A percentile compares a stretch with the other conserved stretches of the same genome.
Evolutionary conservation across 768 basidiomycete species (phyloP).

Genomic region (Daedalea quercina): DNA sequence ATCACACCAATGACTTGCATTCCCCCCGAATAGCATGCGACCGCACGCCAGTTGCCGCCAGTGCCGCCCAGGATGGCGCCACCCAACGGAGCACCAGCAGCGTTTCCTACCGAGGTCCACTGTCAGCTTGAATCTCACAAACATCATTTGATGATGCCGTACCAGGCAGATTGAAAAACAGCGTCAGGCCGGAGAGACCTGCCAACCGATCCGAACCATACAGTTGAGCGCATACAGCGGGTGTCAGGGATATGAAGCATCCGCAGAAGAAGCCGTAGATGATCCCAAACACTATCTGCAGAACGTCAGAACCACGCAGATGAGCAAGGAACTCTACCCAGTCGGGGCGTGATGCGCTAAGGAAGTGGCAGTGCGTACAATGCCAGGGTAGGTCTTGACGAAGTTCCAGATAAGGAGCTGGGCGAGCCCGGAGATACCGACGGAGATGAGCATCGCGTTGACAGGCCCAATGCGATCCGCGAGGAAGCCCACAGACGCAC

Average conservation of each 20-base stretch:
- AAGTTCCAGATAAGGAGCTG: slow-evolving; percentile 18
- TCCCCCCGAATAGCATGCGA: slow-evolving; percentile 16
- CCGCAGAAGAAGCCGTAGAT: slow-evolving; percentile 31
- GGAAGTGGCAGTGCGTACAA: slow-evolving; percentile 10
- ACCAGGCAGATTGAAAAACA: slow-evolving; percentile 18
- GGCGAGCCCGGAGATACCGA: slow-evolving; percentile 15
- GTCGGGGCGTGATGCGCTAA: neutral
- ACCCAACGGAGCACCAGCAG: slow-evolving; percentile 14
- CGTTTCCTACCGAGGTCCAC: slow-evolving; percentile 10
- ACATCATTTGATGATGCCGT: neutral
- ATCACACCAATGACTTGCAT: slow-evolving; percentile 15
- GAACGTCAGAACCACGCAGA: neutral
- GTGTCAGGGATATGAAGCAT: slow-evolving; percentile 29
- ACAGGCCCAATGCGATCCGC: slow-evolving; percentile 16
- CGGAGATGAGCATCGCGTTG: slow-evolving; percentile 13
- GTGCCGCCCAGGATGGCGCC: slow-evolving; percentile 16
- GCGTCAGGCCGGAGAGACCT: slow-evolving; percentile 15
- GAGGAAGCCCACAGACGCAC: slow-evolving; percentile 14
- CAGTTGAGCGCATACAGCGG: slow-evolving; percentile 23
- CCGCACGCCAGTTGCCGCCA: slow-evolving; percentile 15
- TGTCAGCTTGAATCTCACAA: neutral
- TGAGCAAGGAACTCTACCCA: neutral
- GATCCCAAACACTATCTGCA: slow-evolving; percentile 25
- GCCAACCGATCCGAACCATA: slow-evolving; percentile 16
- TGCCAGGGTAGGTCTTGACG: slow-evolving; percentile 14